Base-by-base conservation (phyloP, 2,329 filamentous ascomycete genomes). In the Allantophomopsis cytisporea region DNA sequence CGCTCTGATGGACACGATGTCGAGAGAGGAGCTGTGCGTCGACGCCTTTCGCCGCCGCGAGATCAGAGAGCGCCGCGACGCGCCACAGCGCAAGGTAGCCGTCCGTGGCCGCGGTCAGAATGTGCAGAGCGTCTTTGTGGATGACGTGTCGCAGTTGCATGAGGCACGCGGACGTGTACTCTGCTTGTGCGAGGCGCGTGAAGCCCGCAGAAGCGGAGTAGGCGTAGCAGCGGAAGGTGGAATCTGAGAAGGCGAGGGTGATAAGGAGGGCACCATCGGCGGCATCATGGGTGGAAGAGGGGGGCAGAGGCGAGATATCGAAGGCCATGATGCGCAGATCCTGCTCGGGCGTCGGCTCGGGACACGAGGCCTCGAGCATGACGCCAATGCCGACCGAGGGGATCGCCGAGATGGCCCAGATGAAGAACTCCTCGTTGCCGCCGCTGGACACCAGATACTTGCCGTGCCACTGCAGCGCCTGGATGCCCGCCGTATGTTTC, bases 271-370 rank as follows among this genome's bases (percentile, higher is more conserved):
- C 11, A 20, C 7, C 18, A 4, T 20, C 18, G 5, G 5, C 10
- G 23, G 23, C 7, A 12, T 28, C 11, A 12, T 4, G 10, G 23
- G 23, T 3, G 23, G 50, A 91, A 79, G 0, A 71, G 80, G 61
- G 94, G 70, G 0, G 75, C 76, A 39, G 95, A 66, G 3, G 75
- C 52, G 49, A 81, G 77, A 80, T 65, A 50, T 88, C 81, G 53
- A 94, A 91, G 50, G 79, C 76, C 62, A 80, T 85, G 47, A 95
- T 83, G 12, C 89, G 71, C 40, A 94, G 64, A 56, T 95, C 89
- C 11, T 46, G 43, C 5, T 67, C 65, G 7, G 66, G 62, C 14
- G 64, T 68, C 46, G 63, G 63, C 45, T 76, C 61, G 38, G 68
- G 58, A 33, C 70, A 71, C 2, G 62, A 59, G 2, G 66, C 71